These are phyloP conservation scores for Phytophthora pseudosyringae DNA, from an alignment of 352 stramenopile species.

Conservation along the genomic window DNA sequence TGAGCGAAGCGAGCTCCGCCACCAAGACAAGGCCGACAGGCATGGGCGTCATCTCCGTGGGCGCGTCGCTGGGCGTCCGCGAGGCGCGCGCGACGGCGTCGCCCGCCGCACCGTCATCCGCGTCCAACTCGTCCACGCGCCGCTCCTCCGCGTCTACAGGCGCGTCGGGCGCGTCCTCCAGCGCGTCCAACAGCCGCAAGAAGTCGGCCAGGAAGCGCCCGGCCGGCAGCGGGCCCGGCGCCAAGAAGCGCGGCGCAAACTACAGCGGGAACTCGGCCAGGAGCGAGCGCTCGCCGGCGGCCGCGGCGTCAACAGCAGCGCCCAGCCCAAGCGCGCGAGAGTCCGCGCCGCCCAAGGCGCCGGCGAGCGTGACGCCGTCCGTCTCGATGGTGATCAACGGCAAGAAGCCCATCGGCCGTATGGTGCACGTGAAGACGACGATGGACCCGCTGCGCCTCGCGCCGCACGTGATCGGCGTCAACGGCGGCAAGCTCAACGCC, in stretches of 20 bases:
- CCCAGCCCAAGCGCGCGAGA: constrained; percentile 4
- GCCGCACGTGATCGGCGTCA: constrained; percentile 57
- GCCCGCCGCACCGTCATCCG: neutral
- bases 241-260: constrained; percentile 25
- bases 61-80: constrained; percentile 75
- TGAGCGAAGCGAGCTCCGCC: neutral
- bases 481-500: constrained; percentile 56
- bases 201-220: constrained; percentile 35
- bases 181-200: constrained; percentile 16
- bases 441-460: constrained; percentile 48
- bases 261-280: constrained; percentile 1
- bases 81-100: constrained; percentile 25
- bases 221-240: neutral
- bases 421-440: constrained; percentile 56
- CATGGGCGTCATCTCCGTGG: constrained; percentile 86
- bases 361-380: constrained; percentile 5
- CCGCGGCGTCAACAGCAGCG: neutral
- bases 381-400: constrained; percentile 22
- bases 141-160: constrained; percentile 6
- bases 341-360: neutral
- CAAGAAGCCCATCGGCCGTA: constrained; percentile 20
- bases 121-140: constrained; percentile 1
- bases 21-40: neutral
- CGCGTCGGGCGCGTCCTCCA: constrained; percentile 4
- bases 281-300: constrained; percentile 4